Base-by-base conservation (phyloP, 2,329 filamentous ascomycete genomes). In the Diplodia scrobiculata region DNA sequence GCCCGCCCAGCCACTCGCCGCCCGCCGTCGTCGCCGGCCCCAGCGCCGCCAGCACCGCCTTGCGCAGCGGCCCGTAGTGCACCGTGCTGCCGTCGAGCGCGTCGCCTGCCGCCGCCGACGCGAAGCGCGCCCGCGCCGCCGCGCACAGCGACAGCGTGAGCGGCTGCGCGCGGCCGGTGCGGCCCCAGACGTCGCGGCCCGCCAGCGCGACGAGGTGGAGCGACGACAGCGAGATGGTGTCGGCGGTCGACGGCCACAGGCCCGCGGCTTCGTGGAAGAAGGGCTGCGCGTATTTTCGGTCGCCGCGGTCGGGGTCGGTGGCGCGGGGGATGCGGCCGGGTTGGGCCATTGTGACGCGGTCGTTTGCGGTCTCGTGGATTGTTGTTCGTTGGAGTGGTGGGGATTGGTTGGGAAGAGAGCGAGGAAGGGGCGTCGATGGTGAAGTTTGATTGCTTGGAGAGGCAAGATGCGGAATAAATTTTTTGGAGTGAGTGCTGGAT, bases 61-160 rank as follows among this genome's bases (percentile, higher is more conserved):
- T 91, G 78, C 86, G 88, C 14, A 92, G 81, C 10, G 80, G 82
- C 1, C 90, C 90, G 72, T 93, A 93, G 78, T 93, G 89, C 27
- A 92, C 86, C 1, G 90, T 92, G 73, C 89, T 89, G n/a, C 77
- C 76, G 53, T 86, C 84, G 38, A 93, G 83, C 9, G 79, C 78
- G 77, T 93, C 90, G 4, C 76, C 76, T 1, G 80, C 72, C 0
- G 87, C 86, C 1, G 88, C 85, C 0, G 83, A 80, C 55, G 78
- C 79, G 72, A 92, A 91, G 0, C 82, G 75, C 7, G 78, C 73
- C 14, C 77, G 75, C 67, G 92, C 82, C 2, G 81, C 82, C 3
- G 91, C 81, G 21, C 83, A 81, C 38, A 86, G 83, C 4, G 87
- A 88, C 9, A 92, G 71, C 6, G 85, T 73, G 10, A 86, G 79